These are phyloP conservation scores for Citrus maxima DNA, from an alignment of 345 rosid genomes.

Conservation along the genomic window DNA sequence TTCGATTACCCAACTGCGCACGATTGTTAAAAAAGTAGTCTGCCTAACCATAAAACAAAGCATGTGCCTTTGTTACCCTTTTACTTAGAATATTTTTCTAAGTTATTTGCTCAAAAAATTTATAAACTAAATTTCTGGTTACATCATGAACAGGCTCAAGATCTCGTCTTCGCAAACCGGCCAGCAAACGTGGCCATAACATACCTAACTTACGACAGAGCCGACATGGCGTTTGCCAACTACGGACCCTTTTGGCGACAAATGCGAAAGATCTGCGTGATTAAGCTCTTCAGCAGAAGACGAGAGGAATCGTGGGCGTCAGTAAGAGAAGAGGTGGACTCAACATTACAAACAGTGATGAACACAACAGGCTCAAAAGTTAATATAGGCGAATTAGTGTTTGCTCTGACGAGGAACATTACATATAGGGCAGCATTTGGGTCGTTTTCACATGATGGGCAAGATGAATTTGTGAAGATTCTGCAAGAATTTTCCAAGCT, in stretches of 20 bases:
- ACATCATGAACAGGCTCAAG: slow-evolving; percentile 44
- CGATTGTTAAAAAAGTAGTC: no score
- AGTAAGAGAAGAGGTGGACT: slow-evolving; percentile 70
- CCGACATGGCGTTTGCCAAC: slow-evolving; percentile 94
- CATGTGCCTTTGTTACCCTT: no score
- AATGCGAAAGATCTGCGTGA: slow-evolving; percentile 80
- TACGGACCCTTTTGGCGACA: slow-evolving; percentile 95
- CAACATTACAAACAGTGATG: slow-evolving; percentile 33
- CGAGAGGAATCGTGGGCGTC: slow-evolving; percentile 91
- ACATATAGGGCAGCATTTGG: slow-evolving; percentile 89
- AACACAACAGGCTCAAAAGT: slow-evolving; percentile 37
- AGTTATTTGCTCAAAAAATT: no score
- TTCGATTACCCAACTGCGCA: no score
- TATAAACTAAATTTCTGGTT: background rate
- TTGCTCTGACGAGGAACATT: slow-evolving; percentile 61
- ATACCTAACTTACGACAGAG: slow-evolving; percentile 71
- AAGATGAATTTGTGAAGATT: slow-evolving; percentile 63
- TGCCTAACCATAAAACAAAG: no score
- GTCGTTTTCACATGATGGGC: slow-evolving; percentile 51
- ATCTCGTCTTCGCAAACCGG: slow-evolving; percentile 62
- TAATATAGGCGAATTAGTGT: slow-evolving; percentile 69
- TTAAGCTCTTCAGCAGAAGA: slow-evolving; percentile 81
- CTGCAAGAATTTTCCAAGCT: slow-evolving; percentile 87
- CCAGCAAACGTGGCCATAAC: slow-evolving; percentile 67
- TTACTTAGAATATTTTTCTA: background rate